A percentile compares a stretch with the other conserved stretches of the same genome.
phyloP scores from a whole-genome alignment of 164 flowering plant species.

The Vitis labrusca region DNA sequence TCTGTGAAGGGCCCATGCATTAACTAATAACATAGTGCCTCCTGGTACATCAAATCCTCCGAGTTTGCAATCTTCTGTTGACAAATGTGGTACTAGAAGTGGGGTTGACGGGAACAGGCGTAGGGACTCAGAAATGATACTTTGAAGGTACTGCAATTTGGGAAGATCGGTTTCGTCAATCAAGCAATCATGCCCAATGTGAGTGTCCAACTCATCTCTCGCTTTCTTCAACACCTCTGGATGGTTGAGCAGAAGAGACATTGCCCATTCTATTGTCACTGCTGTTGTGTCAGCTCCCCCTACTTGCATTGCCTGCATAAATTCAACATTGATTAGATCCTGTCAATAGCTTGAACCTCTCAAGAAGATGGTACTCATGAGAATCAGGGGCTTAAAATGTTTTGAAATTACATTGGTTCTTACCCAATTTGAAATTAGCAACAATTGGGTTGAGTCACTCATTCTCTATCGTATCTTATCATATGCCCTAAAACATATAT shows the following conservation, averaged over 20 bases:
- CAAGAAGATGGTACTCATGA: too few relatives aligned
- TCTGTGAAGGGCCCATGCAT: conserved; percentile 28
- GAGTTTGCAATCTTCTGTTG: conserved; percentile 20
- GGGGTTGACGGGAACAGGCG: conserved; percentile 21
- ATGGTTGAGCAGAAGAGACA: conserved; percentile 22
- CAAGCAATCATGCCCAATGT: conserved; percentile 13
- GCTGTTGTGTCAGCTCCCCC: conserved; percentile 30
- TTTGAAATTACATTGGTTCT: too few relatives aligned
- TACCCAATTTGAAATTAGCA: too few relatives aligned
- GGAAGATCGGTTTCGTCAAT: conserved; percentile 15
- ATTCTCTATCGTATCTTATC: too few relatives aligned
- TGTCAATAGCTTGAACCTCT: too few relatives aligned
- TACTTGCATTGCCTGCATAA: neutral
- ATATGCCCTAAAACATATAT: too few relatives aligned
- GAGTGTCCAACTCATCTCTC: conserved; percentile 16
- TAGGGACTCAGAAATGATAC: conserved; percentile 18
- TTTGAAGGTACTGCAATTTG: conserved; percentile 19
- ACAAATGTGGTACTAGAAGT: conserved; percentile 12
- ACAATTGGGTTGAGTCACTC: too few relatives aligned
- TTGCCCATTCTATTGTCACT: conserved; percentile 27
- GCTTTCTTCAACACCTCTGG: conserved; percentile 16
- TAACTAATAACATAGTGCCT: conserved; percentile 19
- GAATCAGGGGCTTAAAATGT: too few relatives aligned
- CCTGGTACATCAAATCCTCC: conserved; percentile 22
- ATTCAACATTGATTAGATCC: too few relatives aligned